Base-by-base conservation (phyloP, 2,329 filamentous ascomycete genomes). In the Westerdykella ornata region DNA sequence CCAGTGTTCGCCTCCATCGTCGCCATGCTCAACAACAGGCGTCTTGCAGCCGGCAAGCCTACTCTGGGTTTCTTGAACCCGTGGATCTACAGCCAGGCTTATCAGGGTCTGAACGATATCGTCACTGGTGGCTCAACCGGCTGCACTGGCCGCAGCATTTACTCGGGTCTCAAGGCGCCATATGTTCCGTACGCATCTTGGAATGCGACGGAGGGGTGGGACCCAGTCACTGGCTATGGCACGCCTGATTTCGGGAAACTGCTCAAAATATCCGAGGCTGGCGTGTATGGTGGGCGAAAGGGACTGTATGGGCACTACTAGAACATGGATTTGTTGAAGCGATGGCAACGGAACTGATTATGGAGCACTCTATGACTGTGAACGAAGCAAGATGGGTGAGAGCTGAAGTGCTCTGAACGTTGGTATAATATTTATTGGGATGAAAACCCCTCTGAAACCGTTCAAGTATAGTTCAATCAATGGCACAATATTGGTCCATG, bases 171-270 rank as follows among this genome's bases (percentile, higher is more conserved):
- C 3, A 22, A 45, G 0, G 62, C 71, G 20, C 68, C 65, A 1
- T 51, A 51, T 37, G 66, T 75, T 4, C 67, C 64, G 2, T 63
- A 68, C 51, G 73, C 73, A 1, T 66, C 68, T 30, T 76, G 72
- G 72, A 73, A 74, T 56, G 72, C 73, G 16, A 73, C 69, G 0
- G 46, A 55, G 20, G 72, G 71, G 2, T 75, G 72, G 72, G 72
- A 75, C 53, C 71, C 72, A 1, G 71, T 68, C 4, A 74, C 72
- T 12, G 72, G 72, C 1, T 56, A 62, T 26, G 63, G 64, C 5
- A 67, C 64, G 19, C 64, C 63, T 1, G 55, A 65, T 35, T 65
- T 67, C 39, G 51, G 51, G 35, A 54, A 60, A 47, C 47, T 68
- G 35, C 48, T 65, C 20, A 46, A 56, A 43, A 44, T 65, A 14